Percentiles rank a stretch among this genome's conserved stretches.
Conservation (phyloP, 192 early-diverging fungal species). For the Martensiomyces pterosporus region DNA sequence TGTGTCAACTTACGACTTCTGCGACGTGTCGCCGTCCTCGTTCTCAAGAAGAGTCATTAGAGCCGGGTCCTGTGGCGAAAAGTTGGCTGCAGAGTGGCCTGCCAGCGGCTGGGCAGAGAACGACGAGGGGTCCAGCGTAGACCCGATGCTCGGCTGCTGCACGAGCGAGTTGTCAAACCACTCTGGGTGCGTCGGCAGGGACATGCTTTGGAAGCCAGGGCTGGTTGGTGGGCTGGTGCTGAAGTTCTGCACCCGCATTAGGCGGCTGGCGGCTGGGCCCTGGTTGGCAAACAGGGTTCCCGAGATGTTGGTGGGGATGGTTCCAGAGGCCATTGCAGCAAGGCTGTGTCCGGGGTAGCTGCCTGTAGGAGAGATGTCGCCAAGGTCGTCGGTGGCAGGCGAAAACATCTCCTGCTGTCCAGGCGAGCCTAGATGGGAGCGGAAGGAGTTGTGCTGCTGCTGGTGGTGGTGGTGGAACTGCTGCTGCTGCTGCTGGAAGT, state of each 20-base stretch:
- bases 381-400: conserved; percentile 32
- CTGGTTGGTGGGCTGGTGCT: conserved; percentile 34
- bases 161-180: conserved; percentile 51
- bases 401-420: conserved; percentile 39
- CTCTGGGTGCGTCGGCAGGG: conserved; percentile 51
- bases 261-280: conserved; percentile 25
- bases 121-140: conserved; percentile 52
- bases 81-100: conserved; percentile 32
- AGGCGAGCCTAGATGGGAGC: conserved; percentile 39
- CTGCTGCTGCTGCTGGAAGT: conserved; percentile 32
- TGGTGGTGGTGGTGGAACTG: conserved; percentile 4
- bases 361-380: conserved; percentile 32
- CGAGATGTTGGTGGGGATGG: conserved; percentile 44
- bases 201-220: conserved; percentile 57
- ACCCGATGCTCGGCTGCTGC: conserved; percentile 52
- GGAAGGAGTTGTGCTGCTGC: conserved; percentile 40
- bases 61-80: conserved; percentile 43
- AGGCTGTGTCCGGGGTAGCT: conserved; percentile 39
- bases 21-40: conserved; percentile 27
- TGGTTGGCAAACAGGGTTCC: conserved; percentile 30
- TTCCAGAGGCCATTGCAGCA: conserved; percentile 33
- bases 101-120: conserved; percentile 29
- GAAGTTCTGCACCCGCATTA: conserved; percentile 40
- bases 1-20: conserved; percentile 50
- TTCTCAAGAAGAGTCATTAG: conserved; percentile 49